A percentile compares a stretch with the other conserved stretches of the same genome.
phyloP scores from a whole-genome alignment of 1,284 basidiomycete species.

The Phellinidium pouzarii region DNA sequence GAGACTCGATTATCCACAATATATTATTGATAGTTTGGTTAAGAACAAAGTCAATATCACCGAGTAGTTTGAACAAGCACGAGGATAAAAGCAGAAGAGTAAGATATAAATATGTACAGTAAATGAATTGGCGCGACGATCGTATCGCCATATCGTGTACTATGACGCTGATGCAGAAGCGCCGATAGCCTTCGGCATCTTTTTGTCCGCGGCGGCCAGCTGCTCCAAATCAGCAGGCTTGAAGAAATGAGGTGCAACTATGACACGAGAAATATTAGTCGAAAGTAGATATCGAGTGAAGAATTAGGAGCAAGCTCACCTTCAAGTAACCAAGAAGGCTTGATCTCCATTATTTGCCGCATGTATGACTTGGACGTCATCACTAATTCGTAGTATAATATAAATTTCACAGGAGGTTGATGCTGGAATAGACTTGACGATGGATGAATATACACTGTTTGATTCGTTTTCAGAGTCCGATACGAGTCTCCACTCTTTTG shows the following conservation, averaged over 20 bases:
- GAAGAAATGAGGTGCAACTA: conserved; percentile 93
- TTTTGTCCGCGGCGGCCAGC: conserved; percentile 75
- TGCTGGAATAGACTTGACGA: conserved; percentile 92
- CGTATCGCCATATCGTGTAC: too few relatives aligned
- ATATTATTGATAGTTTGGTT: not conserved
- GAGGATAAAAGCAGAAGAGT: not conserved
- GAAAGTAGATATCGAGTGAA: conserved; percentile 1
- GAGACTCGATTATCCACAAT: not conserved
- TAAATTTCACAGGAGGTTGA: conserved; percentile 86
- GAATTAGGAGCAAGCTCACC: conserved; percentile 40
- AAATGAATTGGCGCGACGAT: too few relatives aligned
- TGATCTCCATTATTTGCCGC: conserved; percentile 96
- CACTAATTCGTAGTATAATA: conserved; percentile 93
- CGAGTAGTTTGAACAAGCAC: conserved; percentile 1
- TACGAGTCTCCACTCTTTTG: conserved; percentile 92
- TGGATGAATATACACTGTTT: conserved; percentile 95
- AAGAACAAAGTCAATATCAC: conserved; percentile 25
- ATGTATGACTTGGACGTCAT: conserved; percentile 86
- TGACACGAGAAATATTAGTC: conserved; percentile 10
- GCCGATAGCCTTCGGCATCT: conserved; percentile 75
- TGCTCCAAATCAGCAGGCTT: conserved; percentile 84
- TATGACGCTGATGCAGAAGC: conserved; percentile 21
- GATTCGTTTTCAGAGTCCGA: conserved; percentile 89
- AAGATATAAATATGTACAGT: not conserved
- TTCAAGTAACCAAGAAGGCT: conserved; percentile 89